A percentile compares a stretch with the other conserved stretches of the same genome.
Evolutionary conservation across 352 stramenopile species (phyloP).

Genomic region (Phytopythium mirpurense): DNA sequence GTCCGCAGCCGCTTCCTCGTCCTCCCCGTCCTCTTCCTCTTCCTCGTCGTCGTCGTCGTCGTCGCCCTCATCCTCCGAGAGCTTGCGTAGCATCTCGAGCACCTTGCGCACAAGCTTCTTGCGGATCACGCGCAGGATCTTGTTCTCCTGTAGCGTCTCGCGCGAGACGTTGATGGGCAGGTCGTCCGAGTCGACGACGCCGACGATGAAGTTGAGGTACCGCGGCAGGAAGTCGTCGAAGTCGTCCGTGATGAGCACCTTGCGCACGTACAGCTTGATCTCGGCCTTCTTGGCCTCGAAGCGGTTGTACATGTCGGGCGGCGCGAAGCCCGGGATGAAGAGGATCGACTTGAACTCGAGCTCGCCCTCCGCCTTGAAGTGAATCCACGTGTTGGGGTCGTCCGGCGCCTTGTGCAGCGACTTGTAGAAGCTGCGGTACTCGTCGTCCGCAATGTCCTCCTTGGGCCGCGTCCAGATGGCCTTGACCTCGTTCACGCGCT

Average conservation of each 20-base stretch:
- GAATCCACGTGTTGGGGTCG: constrained; percentile 95
- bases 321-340: constrained; percentile 92
- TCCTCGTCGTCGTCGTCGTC: constrained; percentile 49
- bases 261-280: constrained; percentile 98
- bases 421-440: constrained; percentile 99
- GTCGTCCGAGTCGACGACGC: constrained; percentile 99
- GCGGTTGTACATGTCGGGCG: constrained; percentile 84
- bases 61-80: constrained; percentile 90
- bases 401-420: constrained; percentile 86
- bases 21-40: constrained; percentile 41
- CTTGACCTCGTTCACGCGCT: constrained; percentile 95
- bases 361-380: constrained; percentile 99
- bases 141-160: constrained; percentile 99
- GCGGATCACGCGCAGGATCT: constrained; percentile 98
- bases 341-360: constrained; percentile 99
- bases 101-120: constrained; percentile 99
- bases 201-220: constrained; percentile 99
- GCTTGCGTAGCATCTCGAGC: constrained; percentile 97
- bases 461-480: constrained; percentile 98
- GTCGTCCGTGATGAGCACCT: constrained; percentile 98
- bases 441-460: constrained; percentile 96
- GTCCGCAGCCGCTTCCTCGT: constrained; percentile 40
- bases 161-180: constrained; percentile 99
- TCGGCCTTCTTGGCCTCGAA: constrained; percentile 91
- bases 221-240: constrained; percentile 97